These are phyloP conservation scores for Tuber microsphaerosporum DNA, from an alignment of 495 filamentous ascomycete species.

Conservation along the genomic window DNA sequence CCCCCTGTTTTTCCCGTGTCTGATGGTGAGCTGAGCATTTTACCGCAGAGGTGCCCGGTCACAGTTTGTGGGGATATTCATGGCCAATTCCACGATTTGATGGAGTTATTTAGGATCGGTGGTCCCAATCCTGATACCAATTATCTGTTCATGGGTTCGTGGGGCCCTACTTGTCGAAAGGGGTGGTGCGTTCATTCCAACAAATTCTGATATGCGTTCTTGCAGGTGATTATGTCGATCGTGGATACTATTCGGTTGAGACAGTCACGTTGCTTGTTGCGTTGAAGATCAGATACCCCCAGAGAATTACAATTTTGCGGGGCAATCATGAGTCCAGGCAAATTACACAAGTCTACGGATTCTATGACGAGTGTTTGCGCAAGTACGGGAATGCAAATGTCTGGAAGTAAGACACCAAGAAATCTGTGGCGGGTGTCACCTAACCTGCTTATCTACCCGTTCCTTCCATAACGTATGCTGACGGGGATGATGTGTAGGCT, in stretches of 20 bases:
- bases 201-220: constrained; percentile 11
- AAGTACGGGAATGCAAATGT: constrained; percentile 99
- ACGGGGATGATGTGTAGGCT: constrained; percentile 27
- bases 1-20: background rate
- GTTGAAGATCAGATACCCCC: constrained; percentile 91
- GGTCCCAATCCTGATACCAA: constrained; percentile 89
- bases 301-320: constrained; percentile 92
- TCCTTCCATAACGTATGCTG: constrained; percentile 8
- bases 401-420: constrained; percentile 66
- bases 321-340: constrained; percentile 96
- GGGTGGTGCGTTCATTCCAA: constrained; percentile 13
- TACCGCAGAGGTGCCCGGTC: constrained; percentile 75
- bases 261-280: constrained; percentile 90
- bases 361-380: constrained; percentile 94
- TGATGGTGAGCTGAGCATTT: background rate
- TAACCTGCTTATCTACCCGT: background rate
- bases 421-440: background rate
- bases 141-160: constrained; percentile 84
- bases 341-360: constrained; percentile 96
- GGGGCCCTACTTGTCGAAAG: background rate
- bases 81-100: constrained; percentile 87
- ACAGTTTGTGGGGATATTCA: constrained; percentile 93
- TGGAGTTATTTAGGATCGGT: constrained; percentile 91
- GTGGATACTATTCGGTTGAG: constrained; percentile 95
- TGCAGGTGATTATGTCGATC: constrained; percentile 88